Conservation (phyloP, 805 yeast genomes). For the Hanseniaspora lachancei region DNA sequence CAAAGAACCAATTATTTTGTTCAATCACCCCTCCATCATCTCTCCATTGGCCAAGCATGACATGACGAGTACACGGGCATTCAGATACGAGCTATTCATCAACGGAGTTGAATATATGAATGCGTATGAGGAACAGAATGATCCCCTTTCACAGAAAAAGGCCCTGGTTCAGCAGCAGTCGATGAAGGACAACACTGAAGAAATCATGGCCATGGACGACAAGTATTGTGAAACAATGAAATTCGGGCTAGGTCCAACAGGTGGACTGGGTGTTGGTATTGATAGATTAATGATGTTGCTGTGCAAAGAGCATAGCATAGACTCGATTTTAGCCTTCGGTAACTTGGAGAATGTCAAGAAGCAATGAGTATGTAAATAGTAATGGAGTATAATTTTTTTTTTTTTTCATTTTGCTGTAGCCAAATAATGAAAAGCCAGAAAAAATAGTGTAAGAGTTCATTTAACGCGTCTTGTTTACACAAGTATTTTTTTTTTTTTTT, state of each 20-base stretch:
- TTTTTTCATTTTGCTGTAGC: too few species aligned
- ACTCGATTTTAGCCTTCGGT: slow-evolving; percentile 65
- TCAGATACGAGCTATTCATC: slow-evolving; percentile 72
- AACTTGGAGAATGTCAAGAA: slow-evolving; percentile 52
- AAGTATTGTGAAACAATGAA: slow-evolving; percentile 65
- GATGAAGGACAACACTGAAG: slow-evolving; percentile 42
- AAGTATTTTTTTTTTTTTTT: not conserved
- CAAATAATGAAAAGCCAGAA: too few species aligned
- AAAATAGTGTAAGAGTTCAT: too few species aligned
- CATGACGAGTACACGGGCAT: slow-evolving; percentile 31
- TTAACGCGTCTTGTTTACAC: not conserved
- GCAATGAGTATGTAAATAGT: slow-evolving; percentile 29
- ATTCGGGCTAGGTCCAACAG: slow-evolving; percentile 94
- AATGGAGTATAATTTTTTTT: not conserved
- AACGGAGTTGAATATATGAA: slow-evolving; percentile 71
- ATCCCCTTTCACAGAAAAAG: slow-evolving; percentile 53
- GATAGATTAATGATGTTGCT: slow-evolving; percentile 78
- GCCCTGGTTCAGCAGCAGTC: slow-evolving; percentile 52
- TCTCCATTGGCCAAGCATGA: slow-evolving; percentile 51
- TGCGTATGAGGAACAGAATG: slow-evolving; percentile 93
- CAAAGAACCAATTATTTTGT: slow-evolving; percentile 52
- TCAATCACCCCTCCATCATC: slow-evolving; percentile 69
- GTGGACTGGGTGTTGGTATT: slow-evolving; percentile 94
- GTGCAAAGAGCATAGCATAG: slow-evolving; percentile 52
- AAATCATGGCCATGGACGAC: slow-evolving; percentile 57